Conservation (phyloP, 1,284 basidiomycete genomes). For the Singerocomus inundabilis region DNA sequence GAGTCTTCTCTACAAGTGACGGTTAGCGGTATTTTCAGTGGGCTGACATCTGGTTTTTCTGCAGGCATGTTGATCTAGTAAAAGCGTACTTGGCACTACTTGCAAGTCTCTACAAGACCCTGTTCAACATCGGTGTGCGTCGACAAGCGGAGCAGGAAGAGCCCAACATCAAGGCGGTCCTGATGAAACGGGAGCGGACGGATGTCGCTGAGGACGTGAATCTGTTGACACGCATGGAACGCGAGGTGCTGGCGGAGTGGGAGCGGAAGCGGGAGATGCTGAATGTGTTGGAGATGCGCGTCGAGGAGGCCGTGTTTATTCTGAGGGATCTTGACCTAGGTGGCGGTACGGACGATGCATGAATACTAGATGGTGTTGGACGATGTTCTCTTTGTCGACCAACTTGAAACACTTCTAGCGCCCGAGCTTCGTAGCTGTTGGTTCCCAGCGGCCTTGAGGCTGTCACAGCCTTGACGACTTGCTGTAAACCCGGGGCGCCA, state of each 20-base stretch:
- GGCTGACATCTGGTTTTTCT: not conserved
- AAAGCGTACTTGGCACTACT: constrained; percentile 80
- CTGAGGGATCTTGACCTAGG: constrained; percentile 62
- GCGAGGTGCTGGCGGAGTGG: constrained; percentile 66
- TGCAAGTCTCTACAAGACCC: constrained; percentile 78
- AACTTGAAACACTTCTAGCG: not conserved
- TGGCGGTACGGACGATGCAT: constrained; percentile 25
- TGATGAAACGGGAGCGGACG: constrained; percentile 77
- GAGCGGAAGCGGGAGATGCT: constrained; percentile 69
- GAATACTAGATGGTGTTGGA: not conserved
- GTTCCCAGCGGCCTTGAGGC: not conserved
- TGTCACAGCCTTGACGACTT: constrained; percentile 4
- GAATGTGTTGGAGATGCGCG: constrained; percentile 73
- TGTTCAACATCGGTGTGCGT: constrained; percentile 79
- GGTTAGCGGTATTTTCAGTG: not conserved
- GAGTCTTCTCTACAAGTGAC: constrained; percentile 14
- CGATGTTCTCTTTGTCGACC: not conserved
- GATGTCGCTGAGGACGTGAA: constrained; percentile 76
- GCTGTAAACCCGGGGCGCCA: not conserved
- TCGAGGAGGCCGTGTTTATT: constrained; percentile 84
- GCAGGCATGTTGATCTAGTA: constrained; percentile 78
- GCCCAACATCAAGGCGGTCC: constrained; percentile 60
- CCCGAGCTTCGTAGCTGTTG: not conserved
- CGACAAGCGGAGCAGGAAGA: constrained; percentile 70
- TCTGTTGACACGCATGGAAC: constrained; percentile 68